Evolutionary conservation across 352 stramenopile species (phyloP).

Genomic region (Globisporangium apiculatum): DNA sequence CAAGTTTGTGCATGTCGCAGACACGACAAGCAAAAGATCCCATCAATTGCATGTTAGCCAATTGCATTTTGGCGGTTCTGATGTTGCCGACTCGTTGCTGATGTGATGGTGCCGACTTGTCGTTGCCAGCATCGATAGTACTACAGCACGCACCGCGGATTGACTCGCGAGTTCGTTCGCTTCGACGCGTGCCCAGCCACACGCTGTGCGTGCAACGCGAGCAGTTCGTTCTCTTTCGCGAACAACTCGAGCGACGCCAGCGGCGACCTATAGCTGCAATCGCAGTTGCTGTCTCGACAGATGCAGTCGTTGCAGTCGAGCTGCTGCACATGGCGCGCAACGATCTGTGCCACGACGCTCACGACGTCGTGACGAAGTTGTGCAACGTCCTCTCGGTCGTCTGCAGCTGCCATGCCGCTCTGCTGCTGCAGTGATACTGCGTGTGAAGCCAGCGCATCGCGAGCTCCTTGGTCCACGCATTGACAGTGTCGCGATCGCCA

Average conservation of each 20-base stretch:
- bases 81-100: too few relatives aligned
- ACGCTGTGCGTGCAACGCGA: constrained; percentile 10
- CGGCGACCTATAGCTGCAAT: not conserved
- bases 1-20: too few relatives aligned
- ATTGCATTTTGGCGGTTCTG: too few relatives aligned
- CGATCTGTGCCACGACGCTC: constrained; percentile 18
- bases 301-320: not conserved
- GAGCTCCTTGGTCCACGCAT: not conserved
- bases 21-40: too few relatives aligned
- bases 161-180: not conserved
- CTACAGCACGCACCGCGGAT: too few relatives aligned
- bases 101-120: too few relatives aligned
- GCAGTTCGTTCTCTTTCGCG: constrained; percentile 25
- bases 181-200: not conserved
- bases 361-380: constrained; percentile 19
- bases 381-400: not conserved
- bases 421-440: not conserved
- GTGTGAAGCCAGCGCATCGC: not conserved
- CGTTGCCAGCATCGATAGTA: too few relatives aligned
- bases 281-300: not conserved
- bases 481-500: not conserved
- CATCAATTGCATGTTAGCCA: too few relatives aligned
- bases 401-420: not conserved
- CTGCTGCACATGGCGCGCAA: constrained; percentile 12
- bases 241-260: constrained; percentile 7